These are phyloP conservation scores for Hirschioporus abietinus DNA, from an alignment of 768 basidiomycete genomes.

Conservation along the genomic window DNA sequence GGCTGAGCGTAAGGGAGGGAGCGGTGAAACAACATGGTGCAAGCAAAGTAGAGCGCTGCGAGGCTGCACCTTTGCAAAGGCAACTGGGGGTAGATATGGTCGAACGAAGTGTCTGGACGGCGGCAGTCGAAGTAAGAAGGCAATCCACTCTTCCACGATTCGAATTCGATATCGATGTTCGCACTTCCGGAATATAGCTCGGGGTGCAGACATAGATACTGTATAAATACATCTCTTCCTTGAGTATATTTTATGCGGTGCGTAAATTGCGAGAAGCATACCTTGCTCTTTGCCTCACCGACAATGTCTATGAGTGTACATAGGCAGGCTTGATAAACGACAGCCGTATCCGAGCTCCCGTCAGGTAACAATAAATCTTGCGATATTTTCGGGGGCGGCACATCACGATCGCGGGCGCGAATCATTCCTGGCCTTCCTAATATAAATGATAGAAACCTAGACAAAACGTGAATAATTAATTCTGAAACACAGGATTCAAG, in stretches of 20 bases:
- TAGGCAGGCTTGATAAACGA: constrained; percentile 31
- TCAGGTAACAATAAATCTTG: constrained; percentile 17
- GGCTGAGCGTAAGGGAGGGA: constrained; percentile 33
- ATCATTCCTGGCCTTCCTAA: constrained; percentile 43
- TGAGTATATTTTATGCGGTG: not conserved
- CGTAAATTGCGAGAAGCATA: not conserved
- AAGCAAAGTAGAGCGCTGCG: constrained; percentile 42
- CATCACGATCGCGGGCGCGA: constrained; percentile 32
- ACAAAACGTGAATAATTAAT: constrained; percentile 12
- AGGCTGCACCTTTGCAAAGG: constrained; percentile 39
- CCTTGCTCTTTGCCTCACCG: constrained; percentile 36
- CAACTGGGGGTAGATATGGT: constrained; percentile 29
- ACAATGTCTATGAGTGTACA: constrained; percentile 35
- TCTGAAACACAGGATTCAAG: constrained; percentile 5
- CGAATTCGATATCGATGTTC: constrained; percentile 37
- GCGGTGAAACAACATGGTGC: constrained; percentile 40
- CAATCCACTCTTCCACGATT: constrained; percentile 38
- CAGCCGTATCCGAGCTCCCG: constrained; percentile 30
- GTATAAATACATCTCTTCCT: constrained; percentile 9
- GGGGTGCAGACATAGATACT: constrained; percentile 28
- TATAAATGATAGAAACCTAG: constrained; percentile 37
- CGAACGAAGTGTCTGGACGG: constrained; percentile 18
- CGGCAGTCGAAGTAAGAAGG: constrained; percentile 36
- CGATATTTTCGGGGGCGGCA: constrained; percentile 23
- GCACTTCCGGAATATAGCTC: not conserved